Evolutionary conservation across 768 basidiomycete genomes (phyloP).

Genomic region (Sarcomyxa edulis): DNA sequence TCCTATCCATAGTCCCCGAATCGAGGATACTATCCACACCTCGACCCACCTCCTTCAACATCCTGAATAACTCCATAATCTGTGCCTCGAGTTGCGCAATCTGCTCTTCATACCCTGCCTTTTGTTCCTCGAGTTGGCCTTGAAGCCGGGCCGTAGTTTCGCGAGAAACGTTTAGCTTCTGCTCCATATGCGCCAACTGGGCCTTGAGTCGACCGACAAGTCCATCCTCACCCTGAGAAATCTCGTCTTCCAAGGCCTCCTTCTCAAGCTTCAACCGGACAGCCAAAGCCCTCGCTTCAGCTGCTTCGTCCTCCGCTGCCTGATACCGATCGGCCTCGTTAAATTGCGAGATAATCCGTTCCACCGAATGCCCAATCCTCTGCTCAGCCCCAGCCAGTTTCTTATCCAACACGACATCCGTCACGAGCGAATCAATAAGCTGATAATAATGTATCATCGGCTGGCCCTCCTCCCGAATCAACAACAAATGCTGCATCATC

Average conservation of each 20-base stretch:
- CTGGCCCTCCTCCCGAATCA: constrained; percentile 86
- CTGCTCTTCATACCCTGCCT: constrained; percentile 74
- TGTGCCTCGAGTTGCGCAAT: constrained; percentile 87
- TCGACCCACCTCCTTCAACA: constrained; percentile 82
- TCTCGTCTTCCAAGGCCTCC: constrained; percentile 74
- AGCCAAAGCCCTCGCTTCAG: constrained; percentile 57
- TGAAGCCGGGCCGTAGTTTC: constrained; percentile 75
- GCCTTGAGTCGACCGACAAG: constrained; percentile 78
- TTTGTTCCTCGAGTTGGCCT: constrained; percentile 73
- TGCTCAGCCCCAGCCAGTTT: constrained; percentile 81
- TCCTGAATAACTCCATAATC: constrained; percentile 90
- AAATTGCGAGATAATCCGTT: constrained; percentile 82
- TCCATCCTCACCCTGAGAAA: constrained; percentile 77
- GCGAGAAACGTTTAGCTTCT: constrained; percentile 73
- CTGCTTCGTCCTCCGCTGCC: constrained; percentile 71
- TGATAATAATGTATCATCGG: constrained; percentile 85
- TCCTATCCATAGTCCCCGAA: constrained; percentile 69
- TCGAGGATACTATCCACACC: constrained; percentile 75
- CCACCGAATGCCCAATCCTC: constrained; percentile 84
- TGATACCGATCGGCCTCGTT: constrained; percentile 86
- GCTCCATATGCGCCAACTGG: constrained; percentile 64
- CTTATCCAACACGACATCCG: constrained; percentile 90
- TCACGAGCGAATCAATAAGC: constrained; percentile 83
- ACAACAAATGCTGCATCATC: constrained; percentile 89
- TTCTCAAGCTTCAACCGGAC: constrained; percentile 75